phyloP scores from a whole-genome alignment of 768 basidiomycete genomes.

The Postia placenta region DNA sequence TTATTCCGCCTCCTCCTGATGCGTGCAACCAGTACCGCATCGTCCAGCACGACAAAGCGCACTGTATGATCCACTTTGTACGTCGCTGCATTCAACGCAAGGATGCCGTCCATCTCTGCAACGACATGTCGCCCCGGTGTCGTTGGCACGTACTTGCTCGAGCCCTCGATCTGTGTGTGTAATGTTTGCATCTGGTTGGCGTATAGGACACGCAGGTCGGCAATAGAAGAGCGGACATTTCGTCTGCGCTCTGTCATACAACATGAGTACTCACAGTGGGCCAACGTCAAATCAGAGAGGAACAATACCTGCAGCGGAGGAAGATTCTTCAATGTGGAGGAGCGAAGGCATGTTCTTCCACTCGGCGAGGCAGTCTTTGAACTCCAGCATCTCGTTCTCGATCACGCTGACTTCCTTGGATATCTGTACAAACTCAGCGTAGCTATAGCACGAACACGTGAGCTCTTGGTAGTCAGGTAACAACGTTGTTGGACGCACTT shows the following conservation, averaged over 20 bases:
- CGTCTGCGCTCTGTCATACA: conserved; percentile 53
- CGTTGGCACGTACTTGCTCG: conserved; percentile 90
- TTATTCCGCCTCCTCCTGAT: conserved; percentile 60
- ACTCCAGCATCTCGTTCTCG: conserved; percentile 96
- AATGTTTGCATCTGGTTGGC: conserved; percentile 91
- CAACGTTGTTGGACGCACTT: conserved; percentile 46
- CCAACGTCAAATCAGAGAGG: conserved; percentile 16
- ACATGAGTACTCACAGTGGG: too few species aligned
- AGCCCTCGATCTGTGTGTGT: conserved; percentile 88
- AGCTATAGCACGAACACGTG: conserved; percentile 41
- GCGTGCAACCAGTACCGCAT: conserved; percentile 83
- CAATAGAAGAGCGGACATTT: conserved; percentile 84
- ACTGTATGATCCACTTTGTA: conserved; percentile 88
- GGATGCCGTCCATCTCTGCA: conserved; percentile 75
- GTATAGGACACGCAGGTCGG: conserved; percentile 90
- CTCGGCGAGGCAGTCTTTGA: conserved; percentile 90
- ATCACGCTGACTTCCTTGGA: conserved; percentile 96
- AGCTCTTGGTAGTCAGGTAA: not conserved
- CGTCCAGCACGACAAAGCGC: conserved; percentile 87
- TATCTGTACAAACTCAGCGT: conserved; percentile 93
- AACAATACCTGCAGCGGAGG: conserved; percentile 47
- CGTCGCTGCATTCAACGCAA: conserved; percentile 87
- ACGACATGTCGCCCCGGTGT: conserved; percentile 90
- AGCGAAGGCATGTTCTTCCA: conserved; percentile 96
- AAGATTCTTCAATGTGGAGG: conserved; percentile 82